Evolutionary conservation across 2,329 filamentous ascomycete genomes (phyloP).

Genomic region (Parastagonospora nodorum): DNA sequence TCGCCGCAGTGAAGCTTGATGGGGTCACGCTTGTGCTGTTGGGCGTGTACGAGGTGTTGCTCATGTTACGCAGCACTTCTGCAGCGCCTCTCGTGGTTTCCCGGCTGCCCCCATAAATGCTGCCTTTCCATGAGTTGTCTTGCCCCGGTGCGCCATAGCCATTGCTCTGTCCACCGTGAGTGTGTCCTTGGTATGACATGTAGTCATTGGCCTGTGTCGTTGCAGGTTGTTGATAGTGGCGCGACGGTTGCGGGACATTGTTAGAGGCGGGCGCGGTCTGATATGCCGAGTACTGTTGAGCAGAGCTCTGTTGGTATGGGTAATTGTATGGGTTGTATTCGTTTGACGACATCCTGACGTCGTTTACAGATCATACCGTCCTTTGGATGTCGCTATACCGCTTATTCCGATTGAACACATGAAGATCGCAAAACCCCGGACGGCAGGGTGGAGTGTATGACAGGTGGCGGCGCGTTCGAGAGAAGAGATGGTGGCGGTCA

Average conservation of each 20-base stretch:
- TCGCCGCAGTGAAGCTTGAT: slow-evolving; percentile 28
- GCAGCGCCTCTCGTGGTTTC: slow-evolving; percentile 38
- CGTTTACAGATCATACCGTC: slow-evolving; percentile 4
- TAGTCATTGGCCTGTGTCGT: slow-evolving; percentile 34
- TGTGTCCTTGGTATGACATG: slow-evolving; percentile 28
- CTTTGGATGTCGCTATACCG: slow-evolving; percentile 6
- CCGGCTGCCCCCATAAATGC: slow-evolving; percentile 27
- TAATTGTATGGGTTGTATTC: slow-evolving; percentile 35
- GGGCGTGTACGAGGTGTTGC: slow-evolving; percentile 32
- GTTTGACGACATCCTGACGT: slow-evolving; percentile 29
- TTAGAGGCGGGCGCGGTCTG: slow-evolving; percentile 33
- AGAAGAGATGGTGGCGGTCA: not conserved
- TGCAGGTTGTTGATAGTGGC: slow-evolving; percentile 31
- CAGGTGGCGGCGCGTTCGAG: not conserved
- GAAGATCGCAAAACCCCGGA: slow-evolving; percentile 6
- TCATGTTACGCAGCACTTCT: slow-evolving; percentile 41
- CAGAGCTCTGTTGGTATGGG: slow-evolving; percentile 34
- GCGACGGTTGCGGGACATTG: slow-evolving; percentile 25
- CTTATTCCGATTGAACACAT: slow-evolving; percentile 7
- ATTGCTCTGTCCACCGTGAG: slow-evolving; percentile 24
- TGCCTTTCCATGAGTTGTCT: slow-evolving; percentile 27
- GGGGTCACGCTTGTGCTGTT: slow-evolving; percentile 20
- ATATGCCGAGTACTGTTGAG: slow-evolving; percentile 33
- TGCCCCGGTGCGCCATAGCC: slow-evolving; percentile 25
- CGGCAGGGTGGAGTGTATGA: not conserved